These are phyloP conservation scores for Botrytis pseudocinerea DNA, from an alignment of 2,329 filamentous ascomycete genomes.

Conservation along the genomic window DNA sequence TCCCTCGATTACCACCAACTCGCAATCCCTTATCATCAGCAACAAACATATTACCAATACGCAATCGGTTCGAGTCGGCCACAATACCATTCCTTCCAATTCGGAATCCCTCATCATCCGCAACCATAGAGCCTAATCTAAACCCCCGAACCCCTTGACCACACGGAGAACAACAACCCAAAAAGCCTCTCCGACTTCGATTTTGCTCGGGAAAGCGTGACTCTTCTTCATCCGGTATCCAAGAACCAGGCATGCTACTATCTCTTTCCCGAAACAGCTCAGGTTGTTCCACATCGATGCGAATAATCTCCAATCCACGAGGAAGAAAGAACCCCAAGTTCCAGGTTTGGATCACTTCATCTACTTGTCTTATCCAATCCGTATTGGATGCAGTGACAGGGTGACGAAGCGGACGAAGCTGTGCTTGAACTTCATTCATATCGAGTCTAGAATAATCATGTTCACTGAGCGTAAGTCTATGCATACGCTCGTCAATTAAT, in stretches of 20 bases:
- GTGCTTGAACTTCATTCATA: slow-evolving; percentile 45
- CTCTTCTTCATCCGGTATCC: slow-evolving; percentile 43
- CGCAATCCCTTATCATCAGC: slow-evolving; percentile 47
- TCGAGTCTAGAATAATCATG: slow-evolving; percentile 33
- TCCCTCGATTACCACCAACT: slow-evolving; percentile 32
- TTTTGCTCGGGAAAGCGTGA: not conserved
- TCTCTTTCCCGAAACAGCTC: not conserved
- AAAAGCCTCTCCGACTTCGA: slow-evolving; percentile 4
- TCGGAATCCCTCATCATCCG: slow-evolving; percentile 25
- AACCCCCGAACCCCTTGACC: slow-evolving; percentile 19
- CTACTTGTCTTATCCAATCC: slow-evolving; percentile 39
- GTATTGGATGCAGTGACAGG: not conserved
- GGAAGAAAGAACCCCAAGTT: slow-evolving; percentile 58
- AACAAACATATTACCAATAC: slow-evolving; percentile 33
- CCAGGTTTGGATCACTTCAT: slow-evolving; percentile 53
- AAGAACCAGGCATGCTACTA: slow-evolving; percentile 46
- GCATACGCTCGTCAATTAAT: slow-evolving; percentile 38
- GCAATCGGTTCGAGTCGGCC: slow-evolving; percentile 34
- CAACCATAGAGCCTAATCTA: slow-evolving; percentile 25
- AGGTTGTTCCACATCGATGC: slow-evolving; percentile 40
- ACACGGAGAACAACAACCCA: not conserved
- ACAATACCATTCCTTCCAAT: slow-evolving; percentile 28
- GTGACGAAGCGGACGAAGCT: slow-evolving; percentile 43
- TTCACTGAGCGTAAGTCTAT: slow-evolving; percentile 30
- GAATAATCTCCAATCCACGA: slow-evolving; percentile 49